These are phyloP conservation scores for Lycium barbarum DNA, from an alignment of 257 asterid species.

Conservation along the genomic window DNA sequence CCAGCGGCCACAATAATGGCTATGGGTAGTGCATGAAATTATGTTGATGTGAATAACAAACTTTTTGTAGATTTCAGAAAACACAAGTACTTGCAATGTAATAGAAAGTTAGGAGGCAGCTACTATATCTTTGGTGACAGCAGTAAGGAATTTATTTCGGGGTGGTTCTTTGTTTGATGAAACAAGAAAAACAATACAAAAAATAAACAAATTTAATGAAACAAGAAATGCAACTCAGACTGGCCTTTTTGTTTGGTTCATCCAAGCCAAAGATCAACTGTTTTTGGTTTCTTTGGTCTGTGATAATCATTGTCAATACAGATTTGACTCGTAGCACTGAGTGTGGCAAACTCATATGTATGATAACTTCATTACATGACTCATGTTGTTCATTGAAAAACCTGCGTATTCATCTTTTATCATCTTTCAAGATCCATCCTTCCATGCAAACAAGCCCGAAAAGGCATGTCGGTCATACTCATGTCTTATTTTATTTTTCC, in stretches of 20 bases:
- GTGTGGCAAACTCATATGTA: background rate
- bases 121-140: slow-evolving; percentile 8
- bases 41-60: background rate
- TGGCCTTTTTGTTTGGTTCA: background rate
- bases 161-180: background rate
- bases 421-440: slow-evolving; percentile 18
- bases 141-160: background rate
- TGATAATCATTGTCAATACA: slow-evolving; percentile 7
- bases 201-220: background rate
- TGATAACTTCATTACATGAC: background rate
- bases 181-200: background rate
- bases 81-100: background rate
- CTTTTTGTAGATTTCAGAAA: background rate
- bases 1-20: slow-evolving; percentile 8
- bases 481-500: slow-evolving; percentile 29
- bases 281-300: slow-evolving; percentile 19
- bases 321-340: background rate
- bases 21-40: background rate
- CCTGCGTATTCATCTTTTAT: background rate
- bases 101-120: background rate
- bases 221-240: background rate
- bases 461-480: slow-evolving; percentile 22
- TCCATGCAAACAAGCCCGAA: slow-evolving; percentile 7
- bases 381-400: slow-evolving; percentile 11
- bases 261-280: background rate